Percentiles rank a stretch among this genome's conserved stretches.
These are phyloP conservation scores for Calamus simplicifolius DNA, from an alignment of 176 grass and related monocot species.

Conservation along the genomic window DNA sequence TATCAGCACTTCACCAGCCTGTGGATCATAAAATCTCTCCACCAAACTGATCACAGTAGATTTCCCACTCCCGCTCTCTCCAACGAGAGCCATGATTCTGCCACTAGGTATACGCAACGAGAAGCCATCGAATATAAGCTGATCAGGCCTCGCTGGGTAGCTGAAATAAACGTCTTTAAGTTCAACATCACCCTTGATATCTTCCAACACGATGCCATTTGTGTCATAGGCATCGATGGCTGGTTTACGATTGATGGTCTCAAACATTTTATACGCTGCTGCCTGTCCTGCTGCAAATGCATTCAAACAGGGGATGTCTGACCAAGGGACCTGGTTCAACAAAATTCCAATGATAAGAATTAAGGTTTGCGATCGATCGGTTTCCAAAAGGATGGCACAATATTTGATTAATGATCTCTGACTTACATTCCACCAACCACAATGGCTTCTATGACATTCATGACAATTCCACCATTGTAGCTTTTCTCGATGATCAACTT, in stretches of 20 bases:
- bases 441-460: conserved; percentile 67
- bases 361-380: not conserved
- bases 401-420: not conserved
- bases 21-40: conserved; percentile 76
- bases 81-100: conserved; percentile 66
- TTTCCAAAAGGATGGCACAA: too few relatives aligned
- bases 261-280: conserved; percentile 73
- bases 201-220: conserved; percentile 40
- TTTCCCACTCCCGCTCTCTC: conserved; percentile 72
- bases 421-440: conserved; percentile 78
- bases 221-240: conserved; percentile 39
- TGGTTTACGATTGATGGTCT: conserved; percentile 55
- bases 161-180: conserved; percentile 53
- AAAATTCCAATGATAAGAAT: not conserved
- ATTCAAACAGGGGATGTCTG: conserved; percentile 56
- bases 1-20: conserved; percentile 54
- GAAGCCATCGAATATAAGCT: conserved; percentile 60
- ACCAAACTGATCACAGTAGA: conserved; percentile 68
- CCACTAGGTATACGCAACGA: conserved; percentile 48
- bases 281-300: conserved; percentile 59
- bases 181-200: conserved; percentile 50
- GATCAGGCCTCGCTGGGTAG: conserved; percentile 60
- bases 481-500: conserved; percentile 66
- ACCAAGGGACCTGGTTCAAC: conserved; percentile 43
- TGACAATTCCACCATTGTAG: conserved; percentile 59